phyloP scores from a whole-genome alignment of 2,329 filamentous ascomycete species.

The Colletotrichum sp. region DNA sequence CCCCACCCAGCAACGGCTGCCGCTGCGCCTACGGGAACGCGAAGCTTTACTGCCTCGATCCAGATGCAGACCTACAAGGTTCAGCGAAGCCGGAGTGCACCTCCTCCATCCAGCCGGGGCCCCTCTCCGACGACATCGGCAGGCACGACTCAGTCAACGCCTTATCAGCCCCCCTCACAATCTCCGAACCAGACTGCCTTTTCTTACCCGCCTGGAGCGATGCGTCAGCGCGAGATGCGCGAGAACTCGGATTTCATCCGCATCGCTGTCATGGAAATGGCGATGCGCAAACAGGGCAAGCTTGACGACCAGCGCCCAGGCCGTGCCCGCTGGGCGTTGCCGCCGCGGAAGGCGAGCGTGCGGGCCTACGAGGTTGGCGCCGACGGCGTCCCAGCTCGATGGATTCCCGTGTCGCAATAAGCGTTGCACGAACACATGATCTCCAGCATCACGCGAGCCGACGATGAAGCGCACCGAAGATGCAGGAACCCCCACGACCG shows the following conservation, averaged over 20 bases:
- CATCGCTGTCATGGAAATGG: slow-evolving; percentile 75
- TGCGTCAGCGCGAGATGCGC: slow-evolving; percentile 70
- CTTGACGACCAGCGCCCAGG: slow-evolving; percentile 70
- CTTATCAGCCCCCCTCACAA: slow-evolving; percentile 32
- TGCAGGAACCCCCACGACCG: background rate
- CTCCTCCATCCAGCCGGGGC: slow-evolving; percentile 33
- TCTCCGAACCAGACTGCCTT: slow-evolving; percentile 34
- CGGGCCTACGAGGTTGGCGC: slow-evolving; percentile 61
- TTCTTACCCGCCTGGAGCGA: slow-evolving; percentile 47
- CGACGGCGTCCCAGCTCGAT: slow-evolving; percentile 65
- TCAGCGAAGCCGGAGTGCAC: slow-evolving; percentile 49
- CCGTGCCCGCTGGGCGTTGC: slow-evolving; percentile 70
- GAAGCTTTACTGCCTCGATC: slow-evolving; percentile 68
- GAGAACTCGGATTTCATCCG: slow-evolving; percentile 75
- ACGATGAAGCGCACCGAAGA: background rate
- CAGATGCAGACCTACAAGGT: slow-evolving; percentile 76
- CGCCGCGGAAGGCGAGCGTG: slow-evolving; percentile 61
- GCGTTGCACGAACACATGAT: background rate
- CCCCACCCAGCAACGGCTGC: slow-evolving; percentile 35
- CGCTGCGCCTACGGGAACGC: slow-evolving; percentile 24
- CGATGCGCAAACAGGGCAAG: slow-evolving; percentile 71
- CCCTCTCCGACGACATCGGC: slow-evolving; percentile 35
- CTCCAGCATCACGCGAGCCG: background rate
- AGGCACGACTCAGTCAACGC: slow-evolving; percentile 33
- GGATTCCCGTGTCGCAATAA: slow-evolving; percentile 47